phyloP scores from a whole-genome alignment of 345 rosid genomes.

The Capsella bursapastoris region DNA sequence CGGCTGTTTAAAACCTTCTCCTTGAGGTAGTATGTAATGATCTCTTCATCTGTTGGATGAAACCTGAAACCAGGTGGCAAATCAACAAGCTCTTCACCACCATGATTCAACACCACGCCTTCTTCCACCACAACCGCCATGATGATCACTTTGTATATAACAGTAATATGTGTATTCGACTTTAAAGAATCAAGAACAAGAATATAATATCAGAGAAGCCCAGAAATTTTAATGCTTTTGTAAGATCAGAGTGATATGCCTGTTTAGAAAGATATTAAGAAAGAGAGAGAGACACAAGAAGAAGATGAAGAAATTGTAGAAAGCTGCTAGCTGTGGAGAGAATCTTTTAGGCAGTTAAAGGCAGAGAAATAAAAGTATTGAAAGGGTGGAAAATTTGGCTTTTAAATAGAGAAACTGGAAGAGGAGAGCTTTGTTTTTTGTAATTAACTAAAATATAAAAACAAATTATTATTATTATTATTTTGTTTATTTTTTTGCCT shows the following conservation, averaged over 20 bases:
- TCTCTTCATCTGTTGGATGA: conserved; percentile 97
- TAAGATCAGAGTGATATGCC: not conserved
- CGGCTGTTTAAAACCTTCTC: conserved; percentile 64
- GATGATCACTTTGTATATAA: conserved; percentile 42
- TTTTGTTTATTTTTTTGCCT: not conserved
- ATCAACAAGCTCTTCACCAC: conserved; percentile 64
- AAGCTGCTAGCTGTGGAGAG: conserved; percentile 37
- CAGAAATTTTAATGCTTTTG: conserved; percentile 14
- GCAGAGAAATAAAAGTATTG: conserved; percentile 56
- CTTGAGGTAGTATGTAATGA: conserved; percentile 69
- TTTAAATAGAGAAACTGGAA: conserved; percentile 66
- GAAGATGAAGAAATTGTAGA: conserved; percentile 31
- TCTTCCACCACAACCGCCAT: conserved; percentile 53
- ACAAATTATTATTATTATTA: conserved; percentile 13
- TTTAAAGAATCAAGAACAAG: conserved; percentile 32
- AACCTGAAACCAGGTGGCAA: conserved; percentile 94
- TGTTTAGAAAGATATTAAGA: conserved; percentile 14
- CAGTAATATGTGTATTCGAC: not conserved
- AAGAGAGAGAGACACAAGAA: conserved; percentile 27
- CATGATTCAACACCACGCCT: conserved; percentile 48
- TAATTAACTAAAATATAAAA: conserved; percentile 17
- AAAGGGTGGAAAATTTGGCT: conserved; percentile 42
- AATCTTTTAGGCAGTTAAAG: conserved; percentile 58
- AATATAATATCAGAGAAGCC: conserved; percentile 20
- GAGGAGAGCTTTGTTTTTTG: conserved; percentile 11